Percentiles rank a stretch among this genome's conserved stretches.
Conservation (phyloP, 2,329 filamentous ascomycete genomes). For the Cladorrhinum sp. region DNA sequence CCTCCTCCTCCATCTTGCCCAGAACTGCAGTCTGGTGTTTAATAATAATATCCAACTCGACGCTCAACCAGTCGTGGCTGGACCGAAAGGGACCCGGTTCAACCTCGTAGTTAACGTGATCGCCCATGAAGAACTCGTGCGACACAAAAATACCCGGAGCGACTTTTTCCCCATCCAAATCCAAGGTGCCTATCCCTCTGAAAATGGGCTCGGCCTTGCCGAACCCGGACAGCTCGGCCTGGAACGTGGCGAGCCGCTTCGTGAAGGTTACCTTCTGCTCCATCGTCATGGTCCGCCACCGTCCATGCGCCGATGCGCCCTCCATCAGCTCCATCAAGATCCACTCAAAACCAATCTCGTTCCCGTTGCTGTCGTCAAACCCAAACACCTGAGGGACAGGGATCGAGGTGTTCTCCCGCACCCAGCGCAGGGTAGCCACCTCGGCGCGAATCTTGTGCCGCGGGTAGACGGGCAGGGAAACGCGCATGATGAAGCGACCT, state of each 20-base stretch:
- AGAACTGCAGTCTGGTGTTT: slow-evolving; percentile 24
- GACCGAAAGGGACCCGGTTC: slow-evolving; percentile 35
- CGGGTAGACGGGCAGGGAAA: slow-evolving; percentile 37
- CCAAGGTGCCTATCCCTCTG: slow-evolving; percentile 24
- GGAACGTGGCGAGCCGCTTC: slow-evolving; percentile 30
- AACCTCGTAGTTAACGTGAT: slow-evolving; percentile 30
- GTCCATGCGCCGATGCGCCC: slow-evolving; percentile 5
- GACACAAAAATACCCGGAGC: slow-evolving; percentile 31
- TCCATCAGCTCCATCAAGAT: slow-evolving; percentile 35
- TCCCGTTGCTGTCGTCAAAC: slow-evolving; percentile 33
- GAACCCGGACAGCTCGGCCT: slow-evolving; percentile 28
- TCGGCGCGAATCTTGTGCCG: slow-evolving; percentile 37
- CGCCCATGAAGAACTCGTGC: slow-evolving; percentile 32
- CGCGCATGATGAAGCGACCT: slow-evolving; percentile 30
- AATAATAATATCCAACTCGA: slow-evolving; percentile 28
- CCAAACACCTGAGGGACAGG: slow-evolving; percentile 35
- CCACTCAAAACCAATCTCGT: slow-evolving; percentile 41
- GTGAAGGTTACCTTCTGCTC: slow-evolving; percentile 32
- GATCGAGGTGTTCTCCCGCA: slow-evolving; percentile 31
- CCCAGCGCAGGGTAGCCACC: slow-evolving; percentile 37
- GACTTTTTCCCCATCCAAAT: not conserved
- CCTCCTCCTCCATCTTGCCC: slow-evolving; percentile 25
- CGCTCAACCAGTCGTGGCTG: slow-evolving; percentile 34
- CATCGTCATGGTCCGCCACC: slow-evolving; percentile 29
- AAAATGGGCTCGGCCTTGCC: slow-evolving; percentile 12